Evolutionary conservation across 345 rosid species (phyloP).

Genomic region (Pistacia integerrima): DNA sequence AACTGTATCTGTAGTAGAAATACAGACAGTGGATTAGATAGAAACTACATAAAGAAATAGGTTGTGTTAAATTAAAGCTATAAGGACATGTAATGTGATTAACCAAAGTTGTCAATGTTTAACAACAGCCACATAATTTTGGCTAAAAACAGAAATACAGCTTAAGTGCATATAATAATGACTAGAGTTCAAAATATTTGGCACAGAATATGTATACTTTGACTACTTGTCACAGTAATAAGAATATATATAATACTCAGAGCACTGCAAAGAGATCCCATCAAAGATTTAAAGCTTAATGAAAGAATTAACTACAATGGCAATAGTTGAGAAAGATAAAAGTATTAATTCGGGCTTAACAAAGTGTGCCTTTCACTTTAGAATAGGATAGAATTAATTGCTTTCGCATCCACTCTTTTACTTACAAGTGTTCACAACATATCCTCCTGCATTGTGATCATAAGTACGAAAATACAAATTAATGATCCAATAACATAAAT

Average conservation of each 20-base stretch:
- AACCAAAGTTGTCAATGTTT: background rate
- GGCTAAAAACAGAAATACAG: background rate
- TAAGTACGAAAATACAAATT: background rate
- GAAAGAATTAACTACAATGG: background rate
- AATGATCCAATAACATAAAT: background rate
- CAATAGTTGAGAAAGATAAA: background rate
- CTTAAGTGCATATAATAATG: background rate
- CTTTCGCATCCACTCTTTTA: background rate
- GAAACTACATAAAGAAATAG: conserved; percentile 1
- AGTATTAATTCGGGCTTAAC: background rate
- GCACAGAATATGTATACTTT: background rate
- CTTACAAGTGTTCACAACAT: background rate
- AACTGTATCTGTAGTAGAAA: conserved; percentile 48
- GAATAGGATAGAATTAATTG: background rate
- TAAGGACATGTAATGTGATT: background rate
- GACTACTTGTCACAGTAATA: background rate
- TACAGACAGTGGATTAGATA: background rate
- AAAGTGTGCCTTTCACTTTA: background rate
- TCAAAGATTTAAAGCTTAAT: background rate
- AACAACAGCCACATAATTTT: background rate
- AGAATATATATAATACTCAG: background rate
- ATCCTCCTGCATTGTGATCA: background rate
- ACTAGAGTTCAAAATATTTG: background rate
- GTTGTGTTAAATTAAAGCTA: background rate
- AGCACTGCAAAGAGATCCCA: background rate